Conservation (phyloP, 257 asterid species). For the Capsicum baccatum region DNA sequence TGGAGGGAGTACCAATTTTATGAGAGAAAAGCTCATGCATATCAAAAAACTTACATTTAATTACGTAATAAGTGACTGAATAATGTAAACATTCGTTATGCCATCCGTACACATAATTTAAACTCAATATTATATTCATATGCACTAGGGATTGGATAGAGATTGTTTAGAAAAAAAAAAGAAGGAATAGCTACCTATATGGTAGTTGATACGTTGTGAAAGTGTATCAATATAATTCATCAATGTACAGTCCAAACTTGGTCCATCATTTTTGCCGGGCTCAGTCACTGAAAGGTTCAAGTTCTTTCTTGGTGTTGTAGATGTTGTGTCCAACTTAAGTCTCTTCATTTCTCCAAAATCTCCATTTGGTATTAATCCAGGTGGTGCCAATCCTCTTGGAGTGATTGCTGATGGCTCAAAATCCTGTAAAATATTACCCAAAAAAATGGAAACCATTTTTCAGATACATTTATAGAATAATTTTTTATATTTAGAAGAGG, state of each 20-base stretch:
- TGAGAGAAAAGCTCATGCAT: no score
- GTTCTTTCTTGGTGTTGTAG: conserved; percentile 28
- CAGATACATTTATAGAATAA: background rate
- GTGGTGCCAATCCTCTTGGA: conserved; percentile 18
- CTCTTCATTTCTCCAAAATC: conserved; percentile 17
- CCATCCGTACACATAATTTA: background rate
- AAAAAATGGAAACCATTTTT: no score
- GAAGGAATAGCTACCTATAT: background rate
- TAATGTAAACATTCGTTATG: background rate
- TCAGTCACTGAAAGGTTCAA: conserved; percentile 27
- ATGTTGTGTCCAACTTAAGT: background rate
- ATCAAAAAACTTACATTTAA: no score
- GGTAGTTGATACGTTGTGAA: conserved; percentile 30
- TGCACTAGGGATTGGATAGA: background rate
- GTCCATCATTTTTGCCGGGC: conserved; percentile 26
- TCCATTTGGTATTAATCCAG: conserved; percentile 10
- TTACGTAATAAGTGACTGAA: no score
- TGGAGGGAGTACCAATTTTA: no score
- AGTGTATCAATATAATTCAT: conserved; percentile 30
- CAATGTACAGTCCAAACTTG: conserved; percentile 15
- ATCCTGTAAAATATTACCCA: background rate
- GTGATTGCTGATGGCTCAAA: conserved; percentile 16
- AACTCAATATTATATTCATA: background rate
- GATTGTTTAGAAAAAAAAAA: background rate
- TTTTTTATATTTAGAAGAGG: background rate